Conservation (phyloP, 1,284 basidiomycete genomes). For the Tylopilus orsonianus region DNA sequence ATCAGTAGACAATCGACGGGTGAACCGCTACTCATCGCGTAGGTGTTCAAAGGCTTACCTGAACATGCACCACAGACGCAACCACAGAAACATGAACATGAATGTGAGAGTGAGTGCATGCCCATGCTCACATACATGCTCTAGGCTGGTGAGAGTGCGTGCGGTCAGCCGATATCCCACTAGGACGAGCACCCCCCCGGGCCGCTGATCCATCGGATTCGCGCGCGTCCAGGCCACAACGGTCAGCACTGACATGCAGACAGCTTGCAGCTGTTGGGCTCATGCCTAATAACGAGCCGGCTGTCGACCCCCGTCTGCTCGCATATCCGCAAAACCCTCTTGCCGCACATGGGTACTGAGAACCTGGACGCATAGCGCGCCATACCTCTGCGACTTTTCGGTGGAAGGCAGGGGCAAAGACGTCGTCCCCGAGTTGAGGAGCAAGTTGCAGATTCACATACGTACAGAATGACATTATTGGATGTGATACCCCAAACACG, state of each 20-base stretch:
- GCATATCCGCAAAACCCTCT: conserved; percentile 79
- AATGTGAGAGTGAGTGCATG: no score
- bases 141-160: no score
- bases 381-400: conserved; percentile 74
- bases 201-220: conserved; percentile 1
- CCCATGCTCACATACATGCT: no score
- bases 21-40: no score
- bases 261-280: conserved; percentile 83
- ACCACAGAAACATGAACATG: no score
- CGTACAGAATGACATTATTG: no score
- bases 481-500: no score
- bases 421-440: conserved; percentile 60
- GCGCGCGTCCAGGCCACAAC: conserved; percentile 58
- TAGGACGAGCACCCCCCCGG: background rate
- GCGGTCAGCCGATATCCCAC: conserved; percentile 24
- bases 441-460: conserved; percentile 28
- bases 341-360: conserved; percentile 92
- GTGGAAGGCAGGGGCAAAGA: conserved; percentile 62
- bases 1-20: no score
- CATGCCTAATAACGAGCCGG: conserved; percentile 87
- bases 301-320: conserved; percentile 78
- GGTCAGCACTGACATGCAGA: conserved; percentile 14
- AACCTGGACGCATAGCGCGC: conserved; percentile 77
- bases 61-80: no score
- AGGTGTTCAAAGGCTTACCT: no score